Evolutionary conservation across 768 basidiomycete genomes (phyloP).

Genomic region (Suillus sp.): DNA sequence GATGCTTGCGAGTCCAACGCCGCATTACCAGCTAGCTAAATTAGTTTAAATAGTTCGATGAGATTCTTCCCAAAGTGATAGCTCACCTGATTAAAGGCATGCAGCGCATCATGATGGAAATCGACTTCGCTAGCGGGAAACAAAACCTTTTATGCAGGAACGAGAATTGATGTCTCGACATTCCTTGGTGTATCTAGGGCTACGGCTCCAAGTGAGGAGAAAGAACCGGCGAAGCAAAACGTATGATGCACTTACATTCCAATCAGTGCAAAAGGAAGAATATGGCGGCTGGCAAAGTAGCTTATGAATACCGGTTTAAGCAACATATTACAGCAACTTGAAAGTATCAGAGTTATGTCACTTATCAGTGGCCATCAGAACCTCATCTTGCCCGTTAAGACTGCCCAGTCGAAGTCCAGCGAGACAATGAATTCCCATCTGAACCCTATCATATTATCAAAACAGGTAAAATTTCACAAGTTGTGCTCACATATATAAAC

Average conservation of each 20-base stretch:
- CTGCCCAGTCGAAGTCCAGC: conserved; percentile 43
- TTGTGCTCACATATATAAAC: conserved; percentile 44
- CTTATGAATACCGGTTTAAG: conserved; percentile 27
- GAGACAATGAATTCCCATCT: conserved; percentile 52
- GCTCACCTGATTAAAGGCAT: conserved; percentile 47
- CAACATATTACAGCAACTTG: too few relatives aligned
- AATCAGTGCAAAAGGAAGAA: conserved; percentile 43
- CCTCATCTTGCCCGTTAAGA: conserved; percentile 41
- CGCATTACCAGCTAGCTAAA: conserved; percentile 45
- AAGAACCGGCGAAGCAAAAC: neutral
- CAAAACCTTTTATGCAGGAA: neutral
- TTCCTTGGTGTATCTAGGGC: conserved; percentile 27
- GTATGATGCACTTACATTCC: conserved; percentile 42
- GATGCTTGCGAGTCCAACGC: conserved; percentile 49
- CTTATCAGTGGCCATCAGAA: conserved; percentile 52
- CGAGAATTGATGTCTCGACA: conserved; percentile 14
- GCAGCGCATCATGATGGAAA: conserved; percentile 47
- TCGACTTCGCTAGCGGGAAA: conserved; percentile 36
- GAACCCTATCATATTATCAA: conserved; percentile 3
- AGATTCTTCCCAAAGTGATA: neutral
- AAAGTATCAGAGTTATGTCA: conserved; percentile 9
- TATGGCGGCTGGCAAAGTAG: conserved; percentile 47
- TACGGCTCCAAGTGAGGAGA: conserved; percentile 20
- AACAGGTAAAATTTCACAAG: neutral
- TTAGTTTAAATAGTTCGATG: neutral